Evolutionary conservation across 805 yeast species (phyloP).

Genomic region (Lipomyces anomalus): DNA sequence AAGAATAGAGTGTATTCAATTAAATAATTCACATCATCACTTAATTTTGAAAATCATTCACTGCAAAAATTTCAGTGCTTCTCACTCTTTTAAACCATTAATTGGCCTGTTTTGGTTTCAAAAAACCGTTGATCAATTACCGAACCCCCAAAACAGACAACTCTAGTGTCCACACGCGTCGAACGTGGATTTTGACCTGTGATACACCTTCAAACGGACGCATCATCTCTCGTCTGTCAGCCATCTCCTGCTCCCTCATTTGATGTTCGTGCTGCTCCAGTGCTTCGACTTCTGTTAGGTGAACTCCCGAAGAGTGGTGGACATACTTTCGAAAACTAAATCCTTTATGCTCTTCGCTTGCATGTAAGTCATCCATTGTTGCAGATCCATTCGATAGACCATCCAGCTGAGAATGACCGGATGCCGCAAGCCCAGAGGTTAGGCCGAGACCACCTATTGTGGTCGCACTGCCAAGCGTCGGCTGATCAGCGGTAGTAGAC

Average conservation of each 20-base stretch:
- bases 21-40: neutral
- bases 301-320: neutral
- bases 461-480: no score
- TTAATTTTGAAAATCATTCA: no score
- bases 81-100: no score
- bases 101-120: no score
- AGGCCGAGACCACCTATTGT: no score
- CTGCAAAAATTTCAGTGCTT: no score
- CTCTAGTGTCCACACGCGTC: constrained; percentile 97
- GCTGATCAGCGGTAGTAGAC: no score
- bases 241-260: neutral
- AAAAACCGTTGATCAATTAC: constrained; percentile 25
- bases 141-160: constrained; percentile 83
- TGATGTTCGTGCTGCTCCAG: neutral
- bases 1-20: neutral
- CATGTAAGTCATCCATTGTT: no score
- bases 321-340: neutral
- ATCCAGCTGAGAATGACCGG: no score
- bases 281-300: neutral
- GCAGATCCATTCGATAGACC: no score
- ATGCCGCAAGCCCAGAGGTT: no score
- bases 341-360: neutral
- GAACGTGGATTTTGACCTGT: constrained; percentile 68
- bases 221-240: neutral
- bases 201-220: constrained; percentile 1